Percentiles rank a stretch among this genome's conserved stretches.
These are phyloP conservation scores for Poa annua DNA, from an alignment of 176 grass and related monocot genomes.

Conservation along the genomic window DNA sequence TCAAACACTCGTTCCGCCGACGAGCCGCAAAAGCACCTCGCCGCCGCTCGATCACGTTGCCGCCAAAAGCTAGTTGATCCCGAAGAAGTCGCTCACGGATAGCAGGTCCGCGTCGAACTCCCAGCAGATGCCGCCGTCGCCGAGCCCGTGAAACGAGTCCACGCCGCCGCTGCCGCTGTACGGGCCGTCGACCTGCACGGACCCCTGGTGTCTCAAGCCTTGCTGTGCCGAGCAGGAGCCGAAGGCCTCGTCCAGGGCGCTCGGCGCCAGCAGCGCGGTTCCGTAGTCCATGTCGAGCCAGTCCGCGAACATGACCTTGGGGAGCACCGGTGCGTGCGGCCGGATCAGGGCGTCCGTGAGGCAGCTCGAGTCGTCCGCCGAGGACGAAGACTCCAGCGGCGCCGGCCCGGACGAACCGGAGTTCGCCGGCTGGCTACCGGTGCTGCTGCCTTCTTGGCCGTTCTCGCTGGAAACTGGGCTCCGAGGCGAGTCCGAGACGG, in stretches of 20 bases:
- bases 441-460: constrained; percentile 15
- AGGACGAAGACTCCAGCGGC: constrained; percentile 49
- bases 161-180: constrained; percentile 6
- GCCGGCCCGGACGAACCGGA: constrained; percentile 47
- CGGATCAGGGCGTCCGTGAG: constrained; percentile 34
- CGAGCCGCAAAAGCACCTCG: background rate
- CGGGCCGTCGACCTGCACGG: constrained; percentile 46
- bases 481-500: constrained; percentile 23
- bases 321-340: constrained; percentile 55
- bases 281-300: constrained; percentile 76
- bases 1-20: background rate
- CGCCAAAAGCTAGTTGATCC: constrained; percentile 49
- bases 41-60: background rate
- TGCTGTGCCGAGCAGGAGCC: constrained; percentile 25
- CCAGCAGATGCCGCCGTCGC: constrained; percentile 55
- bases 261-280: constrained; percentile 37
- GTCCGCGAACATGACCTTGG: constrained; percentile 89
- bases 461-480: constrained; percentile 38
- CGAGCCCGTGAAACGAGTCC: constrained; percentile 51
- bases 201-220: constrained; percentile 42
- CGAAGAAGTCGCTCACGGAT: constrained; percentile 54
- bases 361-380: constrained; percentile 56
- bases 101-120: constrained; percentile 57
- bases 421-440: constrained; percentile 35
- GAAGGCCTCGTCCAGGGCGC: constrained; percentile 34